Conservation (phyloP, 179 eudicot species). For the Carnegiea gigantea region DNA sequence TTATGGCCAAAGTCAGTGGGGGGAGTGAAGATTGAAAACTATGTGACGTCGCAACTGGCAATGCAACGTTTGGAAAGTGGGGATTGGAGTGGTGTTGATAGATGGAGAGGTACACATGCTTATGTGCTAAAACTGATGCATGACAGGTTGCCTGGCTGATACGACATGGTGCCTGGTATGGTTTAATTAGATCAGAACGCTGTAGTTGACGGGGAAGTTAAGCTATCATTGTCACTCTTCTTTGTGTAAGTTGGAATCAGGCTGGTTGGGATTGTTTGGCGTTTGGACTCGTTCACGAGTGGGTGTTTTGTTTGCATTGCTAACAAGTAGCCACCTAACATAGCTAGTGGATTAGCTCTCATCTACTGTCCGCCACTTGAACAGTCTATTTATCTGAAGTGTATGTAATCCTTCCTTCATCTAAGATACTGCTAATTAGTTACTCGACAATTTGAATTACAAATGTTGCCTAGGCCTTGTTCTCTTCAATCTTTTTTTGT, state of each 20-base stretch:
- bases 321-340: background rate
- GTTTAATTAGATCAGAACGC: background rate
- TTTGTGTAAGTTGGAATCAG: background rate
- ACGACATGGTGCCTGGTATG: constrained; percentile 8
- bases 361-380: background rate
- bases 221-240: background rate
- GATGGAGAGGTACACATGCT: background rate
- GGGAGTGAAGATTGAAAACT: background rate
- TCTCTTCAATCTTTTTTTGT: no score
- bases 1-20: constrained; percentile 22
- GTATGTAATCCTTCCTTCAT: no score
- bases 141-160: constrained; percentile 21
- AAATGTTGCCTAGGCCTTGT: no score
- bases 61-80: background rate
- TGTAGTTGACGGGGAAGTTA: constrained; percentile 23
- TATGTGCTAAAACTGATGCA: background rate
- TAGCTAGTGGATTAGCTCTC: background rate
- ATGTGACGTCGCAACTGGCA: background rate
- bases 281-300: background rate
- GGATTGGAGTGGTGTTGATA: background rate
- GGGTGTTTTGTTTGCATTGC: background rate
- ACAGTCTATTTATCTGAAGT: background rate
- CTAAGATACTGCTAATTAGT: no score
- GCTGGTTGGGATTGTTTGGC: background rate
- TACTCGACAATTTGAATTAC: no score